Evolutionary conservation across 345 rosid species (phyloP).

Genomic region (Brassica cretica): DNA sequence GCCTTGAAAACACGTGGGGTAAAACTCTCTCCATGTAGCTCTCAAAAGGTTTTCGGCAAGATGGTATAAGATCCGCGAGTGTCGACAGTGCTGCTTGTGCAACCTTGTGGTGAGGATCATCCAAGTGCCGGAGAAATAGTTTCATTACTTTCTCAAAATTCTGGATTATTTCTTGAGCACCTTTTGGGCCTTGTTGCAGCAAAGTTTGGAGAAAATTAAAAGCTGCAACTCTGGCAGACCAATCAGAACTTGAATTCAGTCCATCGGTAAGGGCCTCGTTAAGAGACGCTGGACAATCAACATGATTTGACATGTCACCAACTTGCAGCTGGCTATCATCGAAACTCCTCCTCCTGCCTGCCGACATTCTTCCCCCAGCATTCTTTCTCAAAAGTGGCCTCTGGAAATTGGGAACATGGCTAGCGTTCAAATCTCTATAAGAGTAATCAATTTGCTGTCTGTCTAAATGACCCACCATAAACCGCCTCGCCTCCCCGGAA

Average conservation of each 20-base stretch:
- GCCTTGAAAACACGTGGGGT: conserved; percentile 94
- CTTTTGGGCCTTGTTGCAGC: conserved; percentile 92
- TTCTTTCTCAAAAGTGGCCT: conserved; percentile 90
- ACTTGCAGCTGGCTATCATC: conserved; percentile 83
- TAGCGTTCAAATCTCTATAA: conserved; percentile 65
- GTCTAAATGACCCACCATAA: conserved; percentile 54
- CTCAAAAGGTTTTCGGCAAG: conserved; percentile 97
- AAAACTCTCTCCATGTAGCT: conserved; percentile 96
- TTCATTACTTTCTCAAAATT: conserved; percentile 98
- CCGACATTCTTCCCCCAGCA: conserved; percentile 73
- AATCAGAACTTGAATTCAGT: conserved; percentile 84
- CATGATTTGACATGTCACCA: conserved; percentile 74
- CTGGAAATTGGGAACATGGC: conserved; percentile 91
- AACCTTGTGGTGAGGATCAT: conserved; percentile 99
- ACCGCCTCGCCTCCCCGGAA: conserved; percentile 50
- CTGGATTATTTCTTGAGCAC: conserved; percentile 90
- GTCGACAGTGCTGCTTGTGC: conserved; percentile 99
- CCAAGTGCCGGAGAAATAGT: conserved; percentile 93
- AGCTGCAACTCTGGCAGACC: conserved; percentile 97
- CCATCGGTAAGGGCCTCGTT: conserved; percentile 90
- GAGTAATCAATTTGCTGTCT: conserved; percentile 68
- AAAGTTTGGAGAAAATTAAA: conserved; percentile 81
- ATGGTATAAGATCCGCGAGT: conserved; percentile 87
- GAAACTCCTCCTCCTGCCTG: conserved; percentile 89
- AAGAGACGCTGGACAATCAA: conserved; percentile 84